These are phyloP conservation scores for Croton setiger DNA, from an alignment of 441 rosid genomes.

Conservation along the genomic window DNA sequence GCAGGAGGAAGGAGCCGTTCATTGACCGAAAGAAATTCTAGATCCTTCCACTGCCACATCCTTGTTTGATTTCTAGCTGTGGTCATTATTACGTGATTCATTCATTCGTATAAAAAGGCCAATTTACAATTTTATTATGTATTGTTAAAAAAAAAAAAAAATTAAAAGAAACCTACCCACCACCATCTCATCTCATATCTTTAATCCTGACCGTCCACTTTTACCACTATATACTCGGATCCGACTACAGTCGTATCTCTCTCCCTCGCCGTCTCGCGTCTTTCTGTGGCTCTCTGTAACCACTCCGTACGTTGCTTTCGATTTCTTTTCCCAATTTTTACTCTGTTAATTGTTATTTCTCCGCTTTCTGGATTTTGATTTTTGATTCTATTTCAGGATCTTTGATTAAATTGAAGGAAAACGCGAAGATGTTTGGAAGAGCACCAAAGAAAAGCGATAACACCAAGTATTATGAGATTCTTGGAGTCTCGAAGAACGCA, in stretches of 20 bases:
- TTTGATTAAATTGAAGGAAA: conserved; percentile 10
- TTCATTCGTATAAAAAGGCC: no score
- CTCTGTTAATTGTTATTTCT: not conserved
- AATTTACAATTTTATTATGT: no score
- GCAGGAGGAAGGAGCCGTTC: no score
- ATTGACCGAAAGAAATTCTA: no score
- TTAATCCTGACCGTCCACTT: conserved; percentile 38
- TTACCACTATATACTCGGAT: conserved; percentile 8
- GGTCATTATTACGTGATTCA: no score
- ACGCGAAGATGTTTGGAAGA: conserved; percentile 54
- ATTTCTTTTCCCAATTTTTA: not conserved
- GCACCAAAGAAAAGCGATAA: conserved; percentile 70
- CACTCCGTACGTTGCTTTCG: not conserved
- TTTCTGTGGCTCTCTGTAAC: conserved; percentile 26
- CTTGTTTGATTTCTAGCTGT: no score
- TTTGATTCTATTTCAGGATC: not conserved
- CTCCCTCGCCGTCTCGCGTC: conserved; percentile 28
- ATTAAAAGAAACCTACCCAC: not conserved
- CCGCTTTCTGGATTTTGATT: conserved; percentile 7
- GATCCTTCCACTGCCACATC: no score
- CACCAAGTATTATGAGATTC: conserved; percentile 59
- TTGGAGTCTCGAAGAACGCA: conserved; percentile 61
- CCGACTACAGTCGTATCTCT: not conserved
- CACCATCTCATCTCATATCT: not conserved
- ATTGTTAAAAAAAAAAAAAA: no score